Conservation (phyloP, 371 early-diverging fungal genomes). For the Apophysomyces trapeziformis region DNA sequence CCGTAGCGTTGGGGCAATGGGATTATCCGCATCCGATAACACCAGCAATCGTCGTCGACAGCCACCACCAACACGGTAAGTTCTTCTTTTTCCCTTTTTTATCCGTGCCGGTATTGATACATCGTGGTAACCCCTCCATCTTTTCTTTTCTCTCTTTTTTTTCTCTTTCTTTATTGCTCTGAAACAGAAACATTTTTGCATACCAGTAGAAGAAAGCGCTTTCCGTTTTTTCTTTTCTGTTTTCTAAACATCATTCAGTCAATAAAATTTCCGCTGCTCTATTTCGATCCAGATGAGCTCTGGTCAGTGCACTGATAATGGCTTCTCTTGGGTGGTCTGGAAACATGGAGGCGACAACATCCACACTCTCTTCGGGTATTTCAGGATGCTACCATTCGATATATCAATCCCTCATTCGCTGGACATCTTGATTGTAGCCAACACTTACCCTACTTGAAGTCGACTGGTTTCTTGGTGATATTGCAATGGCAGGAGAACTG, state of each 20-base stretch:
- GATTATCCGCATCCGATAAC: constrained; percentile 1
- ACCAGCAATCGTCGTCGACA: constrained; percentile 8
- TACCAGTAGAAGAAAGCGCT: not conserved
- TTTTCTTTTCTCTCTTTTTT: not conserved
- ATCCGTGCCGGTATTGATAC: not conserved
- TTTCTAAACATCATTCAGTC: constrained; percentile 1
- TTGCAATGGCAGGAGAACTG: not conserved
- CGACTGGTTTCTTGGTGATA: not conserved
- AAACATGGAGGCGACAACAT: constrained; percentile 56
- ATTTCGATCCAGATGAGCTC: constrained; percentile 52
- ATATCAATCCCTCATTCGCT: not conserved
- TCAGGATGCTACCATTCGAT: not conserved
- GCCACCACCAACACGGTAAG: constrained; percentile 1
- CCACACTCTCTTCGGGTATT: constrained; percentile 50
- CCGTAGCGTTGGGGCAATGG: not conserved
- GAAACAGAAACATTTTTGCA: constrained; percentile 17
- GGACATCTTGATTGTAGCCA: not conserved
- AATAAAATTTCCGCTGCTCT: constrained; percentile 50
- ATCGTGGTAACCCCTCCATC: not conserved
- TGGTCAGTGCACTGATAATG: constrained; percentile 48
- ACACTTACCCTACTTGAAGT: not conserved
- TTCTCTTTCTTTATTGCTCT: not conserved
- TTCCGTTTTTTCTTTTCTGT: too few species aligned
- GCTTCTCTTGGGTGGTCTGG: constrained; percentile 50
- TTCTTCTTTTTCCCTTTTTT: not conserved